Evolutionary conservation across 1,139 yeast species (phyloP), one percentile per base, ranked within the genome.

Genomic region (Debaryomyces sp.): DNA sequence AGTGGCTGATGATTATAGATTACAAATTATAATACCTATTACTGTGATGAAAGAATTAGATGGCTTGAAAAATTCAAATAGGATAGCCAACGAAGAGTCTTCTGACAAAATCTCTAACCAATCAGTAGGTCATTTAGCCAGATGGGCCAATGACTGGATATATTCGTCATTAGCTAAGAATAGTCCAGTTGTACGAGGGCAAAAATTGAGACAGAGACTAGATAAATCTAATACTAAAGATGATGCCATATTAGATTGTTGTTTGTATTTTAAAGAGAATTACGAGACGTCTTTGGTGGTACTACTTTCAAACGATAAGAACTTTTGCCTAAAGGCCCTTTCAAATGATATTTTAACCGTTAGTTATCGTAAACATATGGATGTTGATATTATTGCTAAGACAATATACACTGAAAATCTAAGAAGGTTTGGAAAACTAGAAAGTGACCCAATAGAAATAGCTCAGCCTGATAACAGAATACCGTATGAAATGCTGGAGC

Each of bases 241-340:
- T 63, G 96, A 91, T 58, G 79, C 96, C 0, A 91, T 92, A 52
- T 66, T 91, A 33, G 97, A 92, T 65, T 90, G 97, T 62, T 87
- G 96, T 58, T 59, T 87, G 26, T 91, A 78, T 60, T 84, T 85
- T 51, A 75, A 79, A 52, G 65, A 73, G 21, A 62, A 63, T 47
- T 51, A 64, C 63, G 62, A 75, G 12, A 52, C 61, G 15, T 70
- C 76, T 39, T 69, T 89, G 44, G 86, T 86, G 5, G 78, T 90
- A 5, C 65, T 89, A 29, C 59, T 90, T 46, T 86, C 96, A 0
- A 88, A 91, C 63, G 98, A 92, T 63, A 86, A 85, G 56, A 91
- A 91, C 61, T 71, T 92, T 18, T 89, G 97, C 63, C 67, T 81
- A 53, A 88, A 87, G 62, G 96, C 97, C 0, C 70, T 91, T 46